Base-by-base conservation (phyloP, 2,329 filamentous ascomycete genomes). In the Alternaria gansuensis region DNA sequence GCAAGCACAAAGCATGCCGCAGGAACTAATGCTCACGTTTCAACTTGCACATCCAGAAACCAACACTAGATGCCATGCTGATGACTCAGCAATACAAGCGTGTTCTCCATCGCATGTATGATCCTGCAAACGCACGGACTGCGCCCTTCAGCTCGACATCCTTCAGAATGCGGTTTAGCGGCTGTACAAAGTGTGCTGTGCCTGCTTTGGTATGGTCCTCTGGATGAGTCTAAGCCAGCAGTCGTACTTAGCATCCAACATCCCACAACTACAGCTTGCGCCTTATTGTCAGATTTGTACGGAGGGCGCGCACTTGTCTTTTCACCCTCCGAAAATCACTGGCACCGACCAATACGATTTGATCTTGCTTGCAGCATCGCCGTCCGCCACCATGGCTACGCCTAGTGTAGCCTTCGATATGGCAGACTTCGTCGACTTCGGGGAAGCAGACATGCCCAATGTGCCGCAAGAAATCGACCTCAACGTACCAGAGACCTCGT, bases 371-470 rank as follows among this genome's bases (percentile, higher is more conserved):
- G 55, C 51, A 29, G 34, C 29, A 34, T 40, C 24, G 33, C 50
- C 56, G 46, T 29, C 51, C 34, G 43, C 51, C 61, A 65, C 36
- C 51, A 76, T 76, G 74, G 66, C 66, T 60, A 65, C 65, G 34
- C 65, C 71, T 40, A 69, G 65, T 57, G 60, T 57, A 21, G 48
- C 62, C 24, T 68, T 75, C 34, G 71, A 76, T 53, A 76, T 78
- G 69, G 69, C 68, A 11, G 70, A 75, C 48, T 77, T 73, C 61
- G 78, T 78, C 65, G 76, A 78, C 63, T 78, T 78, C 50, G 71
- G 71, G n/a, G 72, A 77, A 60, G 74, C 76, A n/a, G 66, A 74
- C 33, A 68, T 74, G 58, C 64, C 74, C 37, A 69, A 75, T 59
- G 51, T 56, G 43, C 49, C 61, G 26, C 62, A 69, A 52, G 55